Evolutionary conservation across 2,329 filamentous ascomycete genomes (phyloP).

Genomic region (Verticillium tricorpus): DNA sequence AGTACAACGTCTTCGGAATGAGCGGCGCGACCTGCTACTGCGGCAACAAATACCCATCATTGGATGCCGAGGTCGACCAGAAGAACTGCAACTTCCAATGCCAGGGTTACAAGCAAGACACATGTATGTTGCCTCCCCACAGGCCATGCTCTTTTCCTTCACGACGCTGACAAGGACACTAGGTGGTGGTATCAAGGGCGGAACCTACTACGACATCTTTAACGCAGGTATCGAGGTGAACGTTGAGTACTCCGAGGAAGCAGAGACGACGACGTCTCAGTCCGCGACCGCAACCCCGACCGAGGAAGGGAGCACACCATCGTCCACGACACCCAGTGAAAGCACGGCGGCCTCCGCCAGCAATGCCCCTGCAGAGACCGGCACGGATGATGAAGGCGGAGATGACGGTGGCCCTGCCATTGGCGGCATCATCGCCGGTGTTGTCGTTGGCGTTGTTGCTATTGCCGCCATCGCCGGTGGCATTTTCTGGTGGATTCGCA

Average conservation of each 20-base stretch:
- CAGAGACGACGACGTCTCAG: conserved; percentile 17
- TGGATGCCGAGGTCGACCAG: conserved; percentile 48
- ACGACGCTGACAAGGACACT: conserved; percentile 5
- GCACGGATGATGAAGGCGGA: conserved; percentile 14
- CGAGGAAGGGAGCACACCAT: conserved; percentile 13
- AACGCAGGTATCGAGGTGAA: conserved; percentile 43
- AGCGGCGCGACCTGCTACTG: conserved; percentile 66
- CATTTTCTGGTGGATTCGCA: conserved; percentile 69
- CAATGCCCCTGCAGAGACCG: conserved; percentile 7
- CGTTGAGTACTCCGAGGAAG: conserved; percentile 26
- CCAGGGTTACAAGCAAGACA: conserved; percentile 54
- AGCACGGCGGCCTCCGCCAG: conserved; percentile 12
- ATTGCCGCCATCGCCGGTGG: conserved; percentile 63
- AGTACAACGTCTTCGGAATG: conserved; percentile 54
- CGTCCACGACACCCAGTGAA: conserved; percentile 3
- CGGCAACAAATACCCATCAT: conserved; percentile 62
- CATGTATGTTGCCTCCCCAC: conserved; percentile 51
- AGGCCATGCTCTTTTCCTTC: not conserved
- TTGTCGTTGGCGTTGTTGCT: conserved; percentile 76
- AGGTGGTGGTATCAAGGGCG: conserved; percentile 27
- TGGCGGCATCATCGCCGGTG: conserved; percentile 82
- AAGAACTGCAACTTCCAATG: conserved; percentile 62
- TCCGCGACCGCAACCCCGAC: conserved; percentile 18
- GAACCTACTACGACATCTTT: conserved; percentile 38
- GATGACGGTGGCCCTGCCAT: conserved; percentile 53